Conservation (phyloP, 441 rosid genomes). For the Omphalea diandra region DNA sequence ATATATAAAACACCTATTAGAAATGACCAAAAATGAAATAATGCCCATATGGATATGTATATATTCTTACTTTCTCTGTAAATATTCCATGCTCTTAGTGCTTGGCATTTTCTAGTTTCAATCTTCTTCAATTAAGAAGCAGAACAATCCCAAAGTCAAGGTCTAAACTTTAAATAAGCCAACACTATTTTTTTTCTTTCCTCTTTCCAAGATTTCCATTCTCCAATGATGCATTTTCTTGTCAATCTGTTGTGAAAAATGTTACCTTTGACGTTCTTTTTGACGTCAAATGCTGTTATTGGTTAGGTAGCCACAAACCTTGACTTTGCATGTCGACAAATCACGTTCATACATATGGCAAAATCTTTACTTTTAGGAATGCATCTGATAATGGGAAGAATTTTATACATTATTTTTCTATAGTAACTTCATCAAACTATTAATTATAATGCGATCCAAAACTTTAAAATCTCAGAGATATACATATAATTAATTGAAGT, state of each 20-base stretch:
- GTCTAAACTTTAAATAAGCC: no score
- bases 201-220: not conserved
- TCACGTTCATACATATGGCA: not conserved
- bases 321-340: constrained; percentile 12
- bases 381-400: no score
- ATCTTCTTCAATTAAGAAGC: not conserved
- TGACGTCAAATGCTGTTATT: not conserved
- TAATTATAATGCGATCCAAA: no score
- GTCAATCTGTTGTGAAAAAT: not conserved
- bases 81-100: constrained; percentile 5
- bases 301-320: constrained; percentile 7
- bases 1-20: no score
- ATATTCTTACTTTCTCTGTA: no score
- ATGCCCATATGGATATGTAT: no score
- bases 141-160: not conserved
- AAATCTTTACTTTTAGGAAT: not conserved
- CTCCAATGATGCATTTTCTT: not conserved
- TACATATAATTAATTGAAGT: no score
- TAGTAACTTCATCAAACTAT: no score
- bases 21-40: not conserved
- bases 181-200: not conserved
- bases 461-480: no score
- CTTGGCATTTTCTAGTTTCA: not conserved
- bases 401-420: no score
- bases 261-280: not conserved